phyloP scores from a whole-genome alignment of 352 stramenopile genomes.

The Phytophthora crassamura region DNA sequence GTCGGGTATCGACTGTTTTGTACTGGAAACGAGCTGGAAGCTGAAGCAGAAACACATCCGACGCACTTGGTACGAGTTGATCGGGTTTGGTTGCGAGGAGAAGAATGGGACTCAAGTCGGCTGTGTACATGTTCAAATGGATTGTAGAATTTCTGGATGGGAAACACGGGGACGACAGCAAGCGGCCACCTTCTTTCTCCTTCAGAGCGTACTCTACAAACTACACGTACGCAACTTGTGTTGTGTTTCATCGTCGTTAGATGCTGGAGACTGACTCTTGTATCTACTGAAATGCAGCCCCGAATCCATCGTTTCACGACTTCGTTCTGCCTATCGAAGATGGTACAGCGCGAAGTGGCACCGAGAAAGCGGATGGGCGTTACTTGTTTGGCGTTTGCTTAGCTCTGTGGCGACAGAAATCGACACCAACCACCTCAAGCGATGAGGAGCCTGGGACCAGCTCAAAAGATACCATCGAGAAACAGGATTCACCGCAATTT shows the following conservation, averaged over 20 bases:
- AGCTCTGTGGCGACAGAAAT: constrained; percentile 34
- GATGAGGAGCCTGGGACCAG: not conserved
- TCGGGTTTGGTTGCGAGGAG: not conserved
- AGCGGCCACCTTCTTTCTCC: constrained; percentile 17
- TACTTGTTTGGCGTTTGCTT: constrained; percentile 52
- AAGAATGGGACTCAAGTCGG: not conserved
- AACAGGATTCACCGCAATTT: constrained; percentile 17
- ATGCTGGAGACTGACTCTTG: constrained; percentile 6
- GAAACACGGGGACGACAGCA: constrained; percentile 8
- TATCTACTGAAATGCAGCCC: not conserved
- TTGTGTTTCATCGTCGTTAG: not conserved
- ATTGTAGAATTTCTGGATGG: constrained; percentile 55
- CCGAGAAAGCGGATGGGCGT: not conserved
- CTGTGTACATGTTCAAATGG: not conserved
- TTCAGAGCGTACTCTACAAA: constrained; percentile 8
- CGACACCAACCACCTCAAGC: not conserved
- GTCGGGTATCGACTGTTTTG: constrained; percentile 40
- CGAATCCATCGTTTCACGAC: constrained; percentile 46
- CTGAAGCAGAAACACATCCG: constrained; percentile 18
- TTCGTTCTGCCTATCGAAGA: constrained; percentile 42
- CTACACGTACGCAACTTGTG: constrained; percentile 8
- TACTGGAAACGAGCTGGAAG: constrained; percentile 15
- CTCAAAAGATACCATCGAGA: not conserved
- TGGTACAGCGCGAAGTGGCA: not conserved
- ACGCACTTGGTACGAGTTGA: constrained; percentile 32